Conservation (phyloP, 2,329 filamentous ascomycete species). For the Sclerotinia nivalis region DNA sequence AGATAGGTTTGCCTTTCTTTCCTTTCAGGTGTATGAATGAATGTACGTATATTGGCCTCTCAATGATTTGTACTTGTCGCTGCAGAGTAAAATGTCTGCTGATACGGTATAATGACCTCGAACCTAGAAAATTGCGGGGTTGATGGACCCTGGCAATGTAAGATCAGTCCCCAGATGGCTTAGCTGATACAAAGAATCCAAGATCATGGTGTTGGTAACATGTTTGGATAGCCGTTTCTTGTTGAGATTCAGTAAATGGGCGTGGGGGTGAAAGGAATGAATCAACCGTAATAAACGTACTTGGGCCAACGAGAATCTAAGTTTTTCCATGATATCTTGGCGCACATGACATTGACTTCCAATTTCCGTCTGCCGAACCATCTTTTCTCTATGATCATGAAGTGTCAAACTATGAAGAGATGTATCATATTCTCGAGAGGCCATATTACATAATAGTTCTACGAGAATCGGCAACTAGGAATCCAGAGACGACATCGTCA, state of each 20-base stretch:
- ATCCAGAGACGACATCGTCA: slow-evolving; percentile 13
- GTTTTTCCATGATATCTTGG: slow-evolving; percentile 10
- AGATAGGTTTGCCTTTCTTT: not conserved
- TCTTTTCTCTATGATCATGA: slow-evolving; percentile 1
- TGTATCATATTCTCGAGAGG: not conserved
- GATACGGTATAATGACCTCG: slow-evolving; percentile 23
- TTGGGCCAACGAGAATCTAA: slow-evolving; percentile 17
- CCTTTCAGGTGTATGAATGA: slow-evolving; percentile 1
- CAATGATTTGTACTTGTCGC: slow-evolving; percentile 7
- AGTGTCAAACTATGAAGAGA: not conserved
- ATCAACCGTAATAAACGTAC: not conserved
- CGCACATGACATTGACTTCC: slow-evolving; percentile 17
- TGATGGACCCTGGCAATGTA: slow-evolving; percentile 8
- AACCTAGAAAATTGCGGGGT: slow-evolving; percentile 18
- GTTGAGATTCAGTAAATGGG: not conserved
- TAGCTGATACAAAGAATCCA: slow-evolving; percentile 16
- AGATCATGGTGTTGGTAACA: slow-evolving; percentile 17
- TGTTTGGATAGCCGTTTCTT: slow-evolving; percentile 7
- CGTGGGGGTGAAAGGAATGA: slow-evolving; percentile 13
- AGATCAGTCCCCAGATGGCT: slow-evolving; percentile 12
- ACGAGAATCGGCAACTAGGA: slow-evolving; percentile 8
- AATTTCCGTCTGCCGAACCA: not conserved
- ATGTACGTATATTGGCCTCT: slow-evolving; percentile 4
- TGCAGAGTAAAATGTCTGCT: slow-evolving; percentile 22
- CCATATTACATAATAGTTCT: slow-evolving; percentile 15